Evolutionary conservation across 176 grass and related monocot species (phyloP).

Genomic region (Bromus sterilis): DNA sequence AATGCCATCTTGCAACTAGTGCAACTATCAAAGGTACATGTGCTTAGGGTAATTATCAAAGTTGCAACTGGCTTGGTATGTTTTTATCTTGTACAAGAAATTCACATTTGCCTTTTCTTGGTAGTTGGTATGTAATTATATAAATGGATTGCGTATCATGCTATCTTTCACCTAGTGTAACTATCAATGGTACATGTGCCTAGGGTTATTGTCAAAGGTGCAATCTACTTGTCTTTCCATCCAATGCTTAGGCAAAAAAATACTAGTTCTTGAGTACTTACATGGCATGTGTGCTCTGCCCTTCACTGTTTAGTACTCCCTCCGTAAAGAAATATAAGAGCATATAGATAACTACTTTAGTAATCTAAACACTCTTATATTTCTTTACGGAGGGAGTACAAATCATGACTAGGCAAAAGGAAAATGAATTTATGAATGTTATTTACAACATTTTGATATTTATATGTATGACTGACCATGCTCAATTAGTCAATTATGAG

Average conservation of each 20-base stretch:
- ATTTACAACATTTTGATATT: background rate
- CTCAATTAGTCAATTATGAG: slow-evolving; percentile 2
- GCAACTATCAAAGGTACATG: slow-evolving; percentile 9
- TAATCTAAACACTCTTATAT: too few relatives aligned
- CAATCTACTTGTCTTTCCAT: background rate
- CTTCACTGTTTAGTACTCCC: background rate
- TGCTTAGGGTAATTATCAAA: background rate
- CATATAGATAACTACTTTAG: too few relatives aligned
- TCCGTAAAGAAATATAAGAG: too few relatives aligned
- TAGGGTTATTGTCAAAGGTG: background rate
- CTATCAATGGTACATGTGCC: background rate
- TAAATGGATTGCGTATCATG: background rate
- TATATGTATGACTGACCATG: background rate
- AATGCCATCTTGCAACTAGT: background rate
- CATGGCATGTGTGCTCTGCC: background rate
- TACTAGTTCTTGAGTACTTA: slow-evolving; percentile 7
- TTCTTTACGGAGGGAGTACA: too few relatives aligned
- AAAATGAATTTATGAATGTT: background rate
- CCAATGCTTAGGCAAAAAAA: background rate
- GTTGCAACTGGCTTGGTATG: slow-evolving; percentile 23
- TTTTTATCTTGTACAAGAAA: background rate
- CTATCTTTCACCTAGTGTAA: background rate
- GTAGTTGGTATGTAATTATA: background rate
- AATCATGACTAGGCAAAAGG: background rate
- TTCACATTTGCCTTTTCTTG: background rate